Percentiles rank a stretch among this genome's conserved stretches.
These are phyloP conservation scores for Exidia glandulosa DNA, from an alignment of 768 basidiomycete species.

Conservation along the genomic window DNA sequence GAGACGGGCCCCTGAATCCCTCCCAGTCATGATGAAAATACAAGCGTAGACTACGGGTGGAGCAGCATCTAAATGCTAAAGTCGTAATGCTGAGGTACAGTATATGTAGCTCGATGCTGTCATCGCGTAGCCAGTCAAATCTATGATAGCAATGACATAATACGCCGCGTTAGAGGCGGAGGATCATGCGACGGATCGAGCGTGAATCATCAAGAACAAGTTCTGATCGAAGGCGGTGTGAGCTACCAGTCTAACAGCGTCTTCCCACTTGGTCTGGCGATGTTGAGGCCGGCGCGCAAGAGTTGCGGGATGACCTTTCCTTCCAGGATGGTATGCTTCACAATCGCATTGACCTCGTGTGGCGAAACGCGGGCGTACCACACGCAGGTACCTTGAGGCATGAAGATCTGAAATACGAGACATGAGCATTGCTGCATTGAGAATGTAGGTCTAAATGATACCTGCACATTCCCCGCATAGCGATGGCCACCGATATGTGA, in stretches of 20 bases:
- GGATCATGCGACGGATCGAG: too few relatives aligned
- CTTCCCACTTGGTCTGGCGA: constrained; percentile 22
- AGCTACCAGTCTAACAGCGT: neutral
- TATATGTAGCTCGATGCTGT: too few relatives aligned
- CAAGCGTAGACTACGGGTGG: too few relatives aligned
- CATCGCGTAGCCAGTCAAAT: too few relatives aligned
- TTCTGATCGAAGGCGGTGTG: neutral
- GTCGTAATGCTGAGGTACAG: too few relatives aligned
- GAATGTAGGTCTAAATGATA: constrained; percentile 37
- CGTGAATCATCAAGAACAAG: neutral
- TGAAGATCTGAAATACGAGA: constrained; percentile 52
- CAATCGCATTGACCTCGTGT: constrained; percentile 77
- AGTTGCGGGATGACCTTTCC: constrained; percentile 79
- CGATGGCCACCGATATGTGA: constrained; percentile 93
- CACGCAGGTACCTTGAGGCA: constrained; percentile 71
- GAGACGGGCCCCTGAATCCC: too few relatives aligned
- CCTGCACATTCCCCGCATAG: constrained; percentile 85
- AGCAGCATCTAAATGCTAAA: too few relatives aligned
- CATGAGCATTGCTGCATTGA: neutral
- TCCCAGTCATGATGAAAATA: too few relatives aligned
- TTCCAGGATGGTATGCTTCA: constrained; percentile 75
- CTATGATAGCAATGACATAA: too few relatives aligned
- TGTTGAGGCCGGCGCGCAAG: constrained; percentile 80
- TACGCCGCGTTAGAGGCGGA: too few relatives aligned
- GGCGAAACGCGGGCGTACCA: constrained; percentile 95